phyloP scores from a whole-genome alignment of 768 basidiomycete genomes.

The Rhodotorula babjevae region DNA sequence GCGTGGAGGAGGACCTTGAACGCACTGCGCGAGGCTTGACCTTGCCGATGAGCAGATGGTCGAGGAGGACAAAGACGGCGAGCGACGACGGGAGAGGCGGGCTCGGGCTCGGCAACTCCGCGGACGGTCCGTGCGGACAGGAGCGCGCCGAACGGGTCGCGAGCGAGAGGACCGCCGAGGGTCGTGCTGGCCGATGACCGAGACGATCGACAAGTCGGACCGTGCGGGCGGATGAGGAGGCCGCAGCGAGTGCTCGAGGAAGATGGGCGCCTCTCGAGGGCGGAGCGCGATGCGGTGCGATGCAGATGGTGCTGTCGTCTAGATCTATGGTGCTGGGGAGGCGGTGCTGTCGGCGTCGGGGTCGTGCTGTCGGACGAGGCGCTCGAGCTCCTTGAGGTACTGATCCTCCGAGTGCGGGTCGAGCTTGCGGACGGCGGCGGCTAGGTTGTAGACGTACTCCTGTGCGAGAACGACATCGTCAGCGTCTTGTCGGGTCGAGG shows the following conservation, averaged over 20 bases:
- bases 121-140: no score
- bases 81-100: not conserved
- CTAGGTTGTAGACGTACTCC: slow-evolving; percentile 83
- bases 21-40: no score
- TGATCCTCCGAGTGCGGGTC: slow-evolving; percentile 70
- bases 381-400: slow-evolving; percentile 73
- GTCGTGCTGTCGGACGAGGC: slow-evolving; percentile 42
- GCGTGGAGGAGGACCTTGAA: no score
- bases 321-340: not conserved
- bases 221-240: no score
- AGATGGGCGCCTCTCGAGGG: no score
- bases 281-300: not conserved
- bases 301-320: not conserved
- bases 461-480: slow-evolving; percentile 44
- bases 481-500: no score
- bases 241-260: not conserved
- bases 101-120: not conserved
- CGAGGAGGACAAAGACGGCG: not conserved
- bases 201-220: no score
- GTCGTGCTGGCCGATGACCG: no score
- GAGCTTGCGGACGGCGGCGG: slow-evolving; percentile 65
- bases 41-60: no score
- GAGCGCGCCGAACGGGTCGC: no score
- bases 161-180: no score
- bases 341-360: not conserved